Evolutionary conservation across 352 stramenopile genomes (phyloP), one percentile per base, ranked within the genome.

Genomic region (Globisporangium emineosum): DNA sequence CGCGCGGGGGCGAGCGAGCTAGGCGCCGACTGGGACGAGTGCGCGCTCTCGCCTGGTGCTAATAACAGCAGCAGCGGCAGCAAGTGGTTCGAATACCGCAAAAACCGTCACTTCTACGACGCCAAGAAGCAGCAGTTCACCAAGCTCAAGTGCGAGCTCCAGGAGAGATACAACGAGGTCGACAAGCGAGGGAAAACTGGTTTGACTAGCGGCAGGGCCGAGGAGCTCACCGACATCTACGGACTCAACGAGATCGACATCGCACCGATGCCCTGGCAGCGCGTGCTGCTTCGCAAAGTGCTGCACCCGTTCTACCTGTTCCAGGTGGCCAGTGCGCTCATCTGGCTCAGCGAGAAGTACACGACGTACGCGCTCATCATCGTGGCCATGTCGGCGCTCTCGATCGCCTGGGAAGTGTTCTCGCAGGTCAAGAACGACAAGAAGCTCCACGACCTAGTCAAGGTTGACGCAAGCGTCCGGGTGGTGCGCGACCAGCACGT

Each of bases 291-390:
- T 10, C 75, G 79, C 40, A 91, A 91, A 54, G 69, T 92, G 15
- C 50, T 90, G 19, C 85, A 93, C 29, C 85, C 85, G 56, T 93
- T 92, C 67, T 93, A 93, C 66, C 65, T 93, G 19, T 91, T 93
- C 63, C 85, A 93, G 60, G 65, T 90, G 17, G 54, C 78, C 23
- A 90, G 83, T 33, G 80, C 78, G 7, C 21, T 87, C 35, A 73
- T 94, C 53, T 94, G 86, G 86, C 62, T 92, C 42, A 78, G 68
- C 52, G 80, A 92, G 64, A 65, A 52, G 7, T 94, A 94, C 60
- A 81, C 65, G 32, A 81, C 78, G 3, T 94, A 94, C 61, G 76
- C 85, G 23, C 59, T 87, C 29, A 65, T 90, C 15, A 88, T 94
- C 56, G 43, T 88, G 12, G 57, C 60, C 19, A 78, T 91, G 55